Evolutionary conservation across 106 monocot genomes (phyloP), one percentile per base, ranked within the genome.

Genomic region (Dioscorea dumetorum): DNA sequence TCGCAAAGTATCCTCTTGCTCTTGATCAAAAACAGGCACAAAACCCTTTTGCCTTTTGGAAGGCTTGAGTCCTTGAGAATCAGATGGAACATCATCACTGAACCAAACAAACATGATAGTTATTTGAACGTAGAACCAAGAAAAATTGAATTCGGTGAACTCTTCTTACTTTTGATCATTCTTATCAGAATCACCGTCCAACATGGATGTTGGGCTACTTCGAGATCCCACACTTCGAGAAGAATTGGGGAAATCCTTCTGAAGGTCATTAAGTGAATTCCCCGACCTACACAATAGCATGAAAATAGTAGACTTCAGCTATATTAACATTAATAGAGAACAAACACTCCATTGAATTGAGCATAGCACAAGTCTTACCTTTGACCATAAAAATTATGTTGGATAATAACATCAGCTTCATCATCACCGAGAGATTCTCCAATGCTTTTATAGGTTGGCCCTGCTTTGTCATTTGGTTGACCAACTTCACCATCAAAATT

Each of bases 391-490:
- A 72, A 4, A 35, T 80, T 66, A 64, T 76, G 49, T 54, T 81
- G 64, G 49, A 79, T 8, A 52, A 74, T 69, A 63, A 81, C 61
- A 61, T 91, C 91, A 71, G 82, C 88, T 71, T 99, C 97, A 75
- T 99, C 97, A 73, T 99, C 97, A 57, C 97, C 97, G 74, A 99
- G 90, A 73, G 92, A 81, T 68, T 99, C 97, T 78, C 89, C 87
- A 69, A 99, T 80, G 70, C 79, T 92, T 79, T 50, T 92, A 20
- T 62, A 48, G 49, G 62, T 67, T 64, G 49, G 34, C 48, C 18
- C 10, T 41, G 66, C 65, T 34, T 12, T 64, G 23, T 53, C 52
- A 70, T 69, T 74, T 68, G 74, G 53, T 32, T 62, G 56, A 75
- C 57, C 72, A 50, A 9, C 62, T 58, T 74, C 78, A 67, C 14